Base-by-base conservation (phyloP, 352 stramenopile species). In the Phytophthora pinifolia region DNA sequence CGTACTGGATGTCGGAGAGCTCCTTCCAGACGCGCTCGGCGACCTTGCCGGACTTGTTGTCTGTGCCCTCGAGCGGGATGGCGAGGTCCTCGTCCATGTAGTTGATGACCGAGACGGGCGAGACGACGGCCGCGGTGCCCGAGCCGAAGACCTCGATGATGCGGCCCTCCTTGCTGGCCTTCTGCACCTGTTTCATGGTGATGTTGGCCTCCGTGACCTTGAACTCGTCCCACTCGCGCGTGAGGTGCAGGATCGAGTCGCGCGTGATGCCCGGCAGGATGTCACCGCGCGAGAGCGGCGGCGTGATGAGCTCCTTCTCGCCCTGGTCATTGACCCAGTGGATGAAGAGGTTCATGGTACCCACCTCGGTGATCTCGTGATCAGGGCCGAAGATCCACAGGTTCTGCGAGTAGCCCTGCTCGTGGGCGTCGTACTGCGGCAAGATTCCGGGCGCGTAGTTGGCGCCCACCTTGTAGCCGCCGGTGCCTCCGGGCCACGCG, bases 331-430 rank as follows among this genome's bases (percentile, higher is more conserved):
- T 98, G 44, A 83, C 79, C 76, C 93, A 94, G 64, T 98, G 87
- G 62, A 99, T 92, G 67, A 99, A 99, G 35, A 99, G 77, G 77
- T 99, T 99, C 97, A 99, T 99, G 3, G 96, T 96, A 44, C 96
- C 96, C 15, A 90, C 84, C 61, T 94, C 84, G 3, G 84, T 94
- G 46, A 94, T 85, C 20, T 90, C 72, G 54, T 98, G 78, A 41
- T 99, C 84, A 0, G 94, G 79, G 9, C 96, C 95, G 70, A 98
- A 98, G 53, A 98, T 77, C 96, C 96, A 99, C 46, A 99, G 74
- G 64, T 91, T 94, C 76, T 92, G 93, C 34, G 86, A 88, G 76
- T 94, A 97, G 8, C 88, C 90, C 52, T 90, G 74, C 46, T 88
- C 70, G 4, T 78, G 72, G 0, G 96, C 96, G 36, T 96, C 78